These are phyloP conservation scores for Aspergillus piperis DNA, from an alignment of 2,329 filamentous ascomycete species.

Conservation along the genomic window DNA sequence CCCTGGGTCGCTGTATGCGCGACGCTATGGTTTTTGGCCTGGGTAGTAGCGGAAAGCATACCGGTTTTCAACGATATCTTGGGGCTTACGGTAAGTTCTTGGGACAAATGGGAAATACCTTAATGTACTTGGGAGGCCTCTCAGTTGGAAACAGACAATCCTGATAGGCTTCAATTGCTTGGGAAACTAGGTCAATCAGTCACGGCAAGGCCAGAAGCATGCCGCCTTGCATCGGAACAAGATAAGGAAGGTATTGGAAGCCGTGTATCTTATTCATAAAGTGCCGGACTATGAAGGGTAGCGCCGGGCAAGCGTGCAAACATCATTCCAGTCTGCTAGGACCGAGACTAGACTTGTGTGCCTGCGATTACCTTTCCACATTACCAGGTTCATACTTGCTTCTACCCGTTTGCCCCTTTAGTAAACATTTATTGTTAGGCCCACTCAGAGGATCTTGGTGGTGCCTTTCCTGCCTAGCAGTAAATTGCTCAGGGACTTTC, in stretches of 20 bases:
- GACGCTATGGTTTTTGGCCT: slow-evolving; percentile 59
- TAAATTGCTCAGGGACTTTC: too few species aligned
- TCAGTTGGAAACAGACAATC: background rate
- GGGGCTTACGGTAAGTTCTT: slow-evolving; percentile 51
- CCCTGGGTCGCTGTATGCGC: slow-evolving; percentile 58
- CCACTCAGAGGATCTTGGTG: too few species aligned
- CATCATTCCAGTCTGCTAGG: background rate
- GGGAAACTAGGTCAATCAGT: background rate
- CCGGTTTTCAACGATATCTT: slow-evolving; percentile 68
- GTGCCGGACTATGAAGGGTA: background rate
- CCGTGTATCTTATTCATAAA: background rate
- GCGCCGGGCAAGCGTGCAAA: background rate
- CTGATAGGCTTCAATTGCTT: background rate
- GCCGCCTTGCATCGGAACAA: background rate
- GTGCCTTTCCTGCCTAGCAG: too few species aligned
- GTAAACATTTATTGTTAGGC: too few species aligned
- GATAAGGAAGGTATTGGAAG: background rate
- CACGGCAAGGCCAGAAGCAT: background rate
- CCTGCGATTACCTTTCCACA: background rate
- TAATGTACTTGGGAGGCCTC: slow-evolving; percentile 15
- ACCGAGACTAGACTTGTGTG: background rate
- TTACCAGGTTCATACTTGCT: too few species aligned
- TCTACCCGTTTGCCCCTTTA: too few species aligned
- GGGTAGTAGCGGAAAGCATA: slow-evolving; percentile 66
- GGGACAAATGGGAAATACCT: slow-evolving; percentile 11